These are phyloP conservation scores for Fusarium continuum DNA, from an alignment of 2,329 filamentous ascomycete species.

Conservation along the genomic window DNA sequence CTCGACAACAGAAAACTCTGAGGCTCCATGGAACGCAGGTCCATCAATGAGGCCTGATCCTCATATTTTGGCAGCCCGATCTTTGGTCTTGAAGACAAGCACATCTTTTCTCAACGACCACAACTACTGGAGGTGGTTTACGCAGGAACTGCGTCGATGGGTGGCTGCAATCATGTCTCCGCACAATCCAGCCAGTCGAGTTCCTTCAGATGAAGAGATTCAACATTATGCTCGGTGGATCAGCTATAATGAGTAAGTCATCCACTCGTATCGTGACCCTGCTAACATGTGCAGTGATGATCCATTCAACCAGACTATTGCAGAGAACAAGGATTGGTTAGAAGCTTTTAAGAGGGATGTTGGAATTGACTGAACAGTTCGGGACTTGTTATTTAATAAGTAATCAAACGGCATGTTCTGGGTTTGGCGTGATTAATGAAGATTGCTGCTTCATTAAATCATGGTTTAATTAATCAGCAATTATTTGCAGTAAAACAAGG, in stretches of 20 bases:
- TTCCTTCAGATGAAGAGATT: constrained; percentile 40
- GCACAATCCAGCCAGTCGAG: constrained; percentile 35
- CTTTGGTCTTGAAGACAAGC: constrained; percentile 24
- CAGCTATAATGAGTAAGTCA: constrained; percentile 39
- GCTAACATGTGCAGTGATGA: constrained; percentile 36
- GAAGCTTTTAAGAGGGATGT: constrained; percentile 38
- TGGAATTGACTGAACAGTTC: constrained; percentile 30
- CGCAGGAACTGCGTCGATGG: constrained; percentile 37
- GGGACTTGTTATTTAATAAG: too few species aligned
- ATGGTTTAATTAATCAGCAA: too few species aligned
- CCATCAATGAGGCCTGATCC: not conserved
- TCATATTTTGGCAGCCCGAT: constrained; percentile 17
- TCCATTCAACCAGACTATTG: constrained; percentile 41
- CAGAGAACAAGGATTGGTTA: constrained; percentile 40
- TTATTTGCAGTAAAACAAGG: too few species aligned
- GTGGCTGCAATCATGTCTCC: constrained; percentile 40
- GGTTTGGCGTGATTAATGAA: too few species aligned
- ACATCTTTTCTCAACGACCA: constrained; percentile 39
- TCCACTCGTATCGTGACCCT: accelerated
- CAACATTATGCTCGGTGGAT: constrained; percentile 43
- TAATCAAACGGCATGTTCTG: too few species aligned
- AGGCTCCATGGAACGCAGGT: constrained; percentile 1
- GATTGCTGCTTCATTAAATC: too few species aligned
- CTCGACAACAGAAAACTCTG: not conserved
- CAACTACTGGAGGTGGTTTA: constrained; percentile 39